Evolutionary conservation across 2,329 filamentous ascomycete species (phyloP), one percentile per base, ranked within the genome.

Genomic region (Exophiala phaeomuriformis): DNA sequence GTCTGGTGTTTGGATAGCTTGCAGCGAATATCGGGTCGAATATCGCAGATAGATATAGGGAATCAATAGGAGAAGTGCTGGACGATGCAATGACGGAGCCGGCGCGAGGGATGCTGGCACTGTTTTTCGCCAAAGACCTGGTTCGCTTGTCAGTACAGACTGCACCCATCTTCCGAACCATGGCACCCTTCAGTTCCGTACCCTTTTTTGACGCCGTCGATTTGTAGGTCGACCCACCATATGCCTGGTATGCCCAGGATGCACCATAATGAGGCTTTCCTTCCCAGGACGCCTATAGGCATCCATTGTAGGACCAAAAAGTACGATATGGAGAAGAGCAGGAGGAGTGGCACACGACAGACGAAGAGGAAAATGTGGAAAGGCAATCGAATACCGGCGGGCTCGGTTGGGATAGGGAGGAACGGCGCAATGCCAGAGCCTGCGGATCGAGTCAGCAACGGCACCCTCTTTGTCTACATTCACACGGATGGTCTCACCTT

Each of bases 211-310:
- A 98, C 93, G 54, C 91, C 91, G 68, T 98, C 93, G 61, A 98
- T 88, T 70, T 96, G 91, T n/a, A 98, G 76, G 71, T 98, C 93
- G 52, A 96, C 85, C 91, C 91, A 97, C 90, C 90, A 97, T 53
- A 98, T 88, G 30, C 93, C 91, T 0, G 90, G 89, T 55, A 95
- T 86, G 36, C 83, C 86, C 63, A 98, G 80, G 61, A 97, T 80
- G 56, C 83, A 80, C 91, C 93, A 97, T 49, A 97, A 74, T 46
- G 89, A 82, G 8, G 87, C 82, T 72, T 97, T 97, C 65, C 89
- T 89, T 41, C 83, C 72, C 33, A 83, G 65, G 5, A 78, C 77
- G 1, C 82, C 82, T 6, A 86, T 76, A 0, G 90, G 90, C 9
- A 95, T 79, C 78, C 85, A 87, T 72, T 91, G 88, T 49, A 97